phyloP scores from a whole-genome alignment of 139 green algal genomes.

The Tetradesmus obliquus region DNA sequence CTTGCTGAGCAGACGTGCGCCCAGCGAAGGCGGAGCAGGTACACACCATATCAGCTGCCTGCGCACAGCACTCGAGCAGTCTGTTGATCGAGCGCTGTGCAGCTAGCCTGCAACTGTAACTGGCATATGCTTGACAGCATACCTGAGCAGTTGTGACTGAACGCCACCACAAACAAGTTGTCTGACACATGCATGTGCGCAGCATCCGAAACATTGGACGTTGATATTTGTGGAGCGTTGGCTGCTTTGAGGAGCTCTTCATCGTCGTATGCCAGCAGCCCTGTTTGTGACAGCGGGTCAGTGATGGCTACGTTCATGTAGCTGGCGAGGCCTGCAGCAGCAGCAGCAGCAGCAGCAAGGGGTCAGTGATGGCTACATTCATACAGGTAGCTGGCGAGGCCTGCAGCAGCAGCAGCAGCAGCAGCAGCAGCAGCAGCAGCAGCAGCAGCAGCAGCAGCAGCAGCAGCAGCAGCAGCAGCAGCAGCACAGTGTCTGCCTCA shows the following conservation, averaged over 20 bases:
- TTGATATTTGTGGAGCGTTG: not conserved
- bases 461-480: no score
- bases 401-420: no score
- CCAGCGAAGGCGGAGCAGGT: not conserved
- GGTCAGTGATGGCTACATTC: no score
- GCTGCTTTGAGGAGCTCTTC: not conserved
- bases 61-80: no score
- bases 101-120: not conserved
- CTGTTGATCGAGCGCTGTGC: not conserved
- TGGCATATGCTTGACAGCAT: not conserved
- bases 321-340: constrained; percentile 23
- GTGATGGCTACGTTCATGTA: constrained; percentile 56
- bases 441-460: not conserved
- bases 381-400: not conserved
- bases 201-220: not conserved
- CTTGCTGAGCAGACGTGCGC: not conserved
- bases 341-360: not conserved
- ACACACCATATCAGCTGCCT: no score
- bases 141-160: constrained; percentile 37
- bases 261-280: constrained; percentile 23
- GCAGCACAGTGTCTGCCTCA: not conserved
- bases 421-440: no score
- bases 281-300: constrained; percentile 51
- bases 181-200: not conserved
- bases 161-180: constrained; percentile 5